phyloP scores from a whole-genome alignment of 345 rosid species.

The Salix udensis region DNA sequence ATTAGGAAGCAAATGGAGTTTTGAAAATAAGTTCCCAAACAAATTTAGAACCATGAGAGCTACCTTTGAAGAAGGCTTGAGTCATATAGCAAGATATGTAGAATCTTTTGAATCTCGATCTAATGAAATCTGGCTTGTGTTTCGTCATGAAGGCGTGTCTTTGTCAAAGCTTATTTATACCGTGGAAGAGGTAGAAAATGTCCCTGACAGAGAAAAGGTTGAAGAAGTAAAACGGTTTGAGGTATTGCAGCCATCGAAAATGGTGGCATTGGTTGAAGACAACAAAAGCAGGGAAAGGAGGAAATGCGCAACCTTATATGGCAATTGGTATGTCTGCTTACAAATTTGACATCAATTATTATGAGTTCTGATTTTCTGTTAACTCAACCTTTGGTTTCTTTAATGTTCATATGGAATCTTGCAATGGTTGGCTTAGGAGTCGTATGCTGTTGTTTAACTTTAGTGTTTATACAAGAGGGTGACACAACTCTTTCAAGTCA shows the following conservation, averaged over 20 bases:
- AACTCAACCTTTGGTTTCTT: background rate
- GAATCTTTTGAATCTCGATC: conserved; percentile 90
- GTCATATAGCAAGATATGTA: conserved; percentile 84
- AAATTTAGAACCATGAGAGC: conserved; percentile 22
- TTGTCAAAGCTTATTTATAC: conserved; percentile 82
- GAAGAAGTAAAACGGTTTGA: conserved; percentile 53
- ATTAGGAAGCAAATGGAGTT: conserved; percentile 26
- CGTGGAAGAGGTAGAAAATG: conserved; percentile 51
- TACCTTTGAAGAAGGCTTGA: conserved; percentile 66
- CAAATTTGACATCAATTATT: conserved; percentile 9
- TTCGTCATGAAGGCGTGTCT: conserved; percentile 78
- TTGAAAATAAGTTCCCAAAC: conserved; percentile 24
- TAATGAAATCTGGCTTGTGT: conserved; percentile 92
- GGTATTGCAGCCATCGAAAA: conserved; percentile 72
- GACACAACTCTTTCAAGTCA: too few relatives aligned
- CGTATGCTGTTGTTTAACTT: too few relatives aligned
- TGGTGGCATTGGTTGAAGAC: conserved; percentile 99
- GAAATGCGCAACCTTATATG: conserved; percentile 78
- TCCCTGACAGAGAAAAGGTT: conserved; percentile 36
- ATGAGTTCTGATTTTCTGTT: conserved; percentile 9
- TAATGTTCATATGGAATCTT: too few relatives aligned
- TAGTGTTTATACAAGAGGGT: too few relatives aligned
- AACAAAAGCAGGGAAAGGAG: conserved; percentile 73
- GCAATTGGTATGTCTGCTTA: conserved; percentile 62
- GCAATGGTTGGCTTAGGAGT: too few relatives aligned